phyloP scores from a whole-genome alignment of 306 rosid species.

The Malus domestica region DNA sequence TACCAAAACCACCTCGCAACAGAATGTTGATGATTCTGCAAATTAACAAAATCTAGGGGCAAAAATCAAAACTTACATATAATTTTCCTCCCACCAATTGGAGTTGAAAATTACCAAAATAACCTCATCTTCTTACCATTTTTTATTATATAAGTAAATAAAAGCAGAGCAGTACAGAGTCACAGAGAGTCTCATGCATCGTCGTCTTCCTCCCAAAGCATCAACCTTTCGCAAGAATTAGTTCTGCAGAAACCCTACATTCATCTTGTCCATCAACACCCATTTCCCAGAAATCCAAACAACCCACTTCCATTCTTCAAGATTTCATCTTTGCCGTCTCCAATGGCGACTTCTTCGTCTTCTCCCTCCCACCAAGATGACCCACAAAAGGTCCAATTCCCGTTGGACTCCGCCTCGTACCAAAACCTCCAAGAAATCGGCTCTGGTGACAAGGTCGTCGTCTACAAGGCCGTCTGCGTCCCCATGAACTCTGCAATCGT shows the following conservation, averaged over 20 bases:
- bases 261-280: too few species aligned
- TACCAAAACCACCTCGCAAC: not conserved
- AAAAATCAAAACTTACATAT: too few species aligned
- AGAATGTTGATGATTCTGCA: not conserved
- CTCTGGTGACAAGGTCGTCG: slow-evolving; percentile 36
- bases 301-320: not conserved
- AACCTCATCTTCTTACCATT: not conserved
- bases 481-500: slow-evolving; percentile 39
- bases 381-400: slow-evolving; percentile 29
- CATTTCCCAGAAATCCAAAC: not conserved
- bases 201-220: not conserved
- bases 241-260: not conserved
- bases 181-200: slow-evolving; percentile 13
- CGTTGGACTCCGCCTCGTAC: slow-evolving; percentile 39
- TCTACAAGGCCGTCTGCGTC: slow-evolving; percentile 55
- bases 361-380: not conserved
- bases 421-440: slow-evolving; percentile 41
- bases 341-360: not conserved
- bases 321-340: not conserved
- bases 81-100: not conserved
- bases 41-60: not conserved
- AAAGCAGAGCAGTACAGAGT: not conserved
- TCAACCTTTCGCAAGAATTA: slow-evolving; percentile 11
- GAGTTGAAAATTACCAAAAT: not conserved
- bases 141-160: not conserved